phyloP scores from a whole-genome alignment of 2,329 filamentous ascomycete genomes.

The Microdochium trichocladiopsis region DNA sequence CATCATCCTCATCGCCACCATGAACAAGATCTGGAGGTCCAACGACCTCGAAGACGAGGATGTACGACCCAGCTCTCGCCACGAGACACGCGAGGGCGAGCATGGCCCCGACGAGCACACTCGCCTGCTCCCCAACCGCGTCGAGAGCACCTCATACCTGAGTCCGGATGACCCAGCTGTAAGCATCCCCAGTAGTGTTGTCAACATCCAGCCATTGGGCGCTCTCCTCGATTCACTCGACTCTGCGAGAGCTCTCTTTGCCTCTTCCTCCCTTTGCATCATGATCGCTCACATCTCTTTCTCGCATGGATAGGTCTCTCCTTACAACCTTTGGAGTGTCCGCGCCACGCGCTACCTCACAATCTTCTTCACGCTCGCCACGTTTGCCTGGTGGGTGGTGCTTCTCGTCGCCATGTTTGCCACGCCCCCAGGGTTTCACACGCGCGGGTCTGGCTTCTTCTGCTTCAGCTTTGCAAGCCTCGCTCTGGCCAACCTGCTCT shows the following conservation, averaged over 20 bases:
- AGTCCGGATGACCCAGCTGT: conserved; percentile 79
- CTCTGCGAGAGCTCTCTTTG: too few relatives aligned
- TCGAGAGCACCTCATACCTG: conserved; percentile 52
- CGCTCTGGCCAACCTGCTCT: conserved; percentile 66
- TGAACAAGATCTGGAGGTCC: conserved; percentile 21
- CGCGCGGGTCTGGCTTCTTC: conserved; percentile 86
- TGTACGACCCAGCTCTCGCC: conserved; percentile 6
- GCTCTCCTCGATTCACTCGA: not conserved
- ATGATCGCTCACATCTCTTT: conserved; percentile 8
- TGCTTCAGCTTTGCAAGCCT: conserved; percentile 78
- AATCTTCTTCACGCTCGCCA: conserved; percentile 65
- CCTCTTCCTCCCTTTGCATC: too few relatives aligned
- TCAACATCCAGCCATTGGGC: not conserved
- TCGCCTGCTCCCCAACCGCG: conserved; percentile 62
- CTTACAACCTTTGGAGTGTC: conserved; percentile 92
- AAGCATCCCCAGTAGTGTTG: conserved; percentile 21
- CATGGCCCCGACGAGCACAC: conserved; percentile 43
- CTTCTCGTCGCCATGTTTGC: conserved; percentile 87
- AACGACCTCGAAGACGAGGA: conserved; percentile 10
- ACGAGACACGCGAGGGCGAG: conserved; percentile 13
- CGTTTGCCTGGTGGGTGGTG: conserved; percentile 88
- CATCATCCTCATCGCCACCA: too few relatives aligned
- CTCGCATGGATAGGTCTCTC: conserved; percentile 62
- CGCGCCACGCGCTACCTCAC: conserved; percentile 74
- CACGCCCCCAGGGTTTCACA: conserved; percentile 79